Evolutionary conservation across 2,329 filamentous ascomycete genomes (phyloP), one percentile per base, ranked within the genome.

Genomic region (Botrytis paeoniae): DNA sequence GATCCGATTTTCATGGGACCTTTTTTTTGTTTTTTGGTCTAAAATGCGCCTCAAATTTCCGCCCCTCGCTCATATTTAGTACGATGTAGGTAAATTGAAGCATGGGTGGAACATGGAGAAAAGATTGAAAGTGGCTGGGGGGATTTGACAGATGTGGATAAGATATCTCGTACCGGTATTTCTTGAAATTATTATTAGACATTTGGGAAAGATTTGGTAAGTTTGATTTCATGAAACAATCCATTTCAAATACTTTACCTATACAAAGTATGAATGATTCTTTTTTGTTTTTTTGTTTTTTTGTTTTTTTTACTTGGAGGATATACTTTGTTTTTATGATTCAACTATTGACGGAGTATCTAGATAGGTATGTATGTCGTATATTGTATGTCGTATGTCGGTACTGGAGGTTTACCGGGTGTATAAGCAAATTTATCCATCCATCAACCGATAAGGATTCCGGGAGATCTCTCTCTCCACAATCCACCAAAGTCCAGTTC

Each of bases 391-490:
- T n/a, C 4, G 10, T 14, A n/a, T 51, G 48, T n/a, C 25, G 48
- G 25, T n/a, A 14, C 12, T 54, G 48, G 3, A 14, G 12, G 9
- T 48, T 18, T 18, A 18, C 4, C 4, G 16, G 41, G 16, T 43
- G 41, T 18, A 43, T 10, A 1, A 45, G 43, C 43, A 43, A 7
- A 43, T 18, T 43, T 14, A 43, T 0, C 4, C 22, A 48, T 35
- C 41, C 16, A 45, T 64, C 29, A 16, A 32, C 6, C 39, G 8
- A 45, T 20, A 35, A 37, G 63, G 10, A 65, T n/a, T 48, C 63
- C 63, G 29, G 63, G 43, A 65, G 63, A 65, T 48, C 63, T 37
- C 35, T 37, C 35, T 43, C 63, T 65, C 63, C 63, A 65, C 63
- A 65, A 48, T 16, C 41, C 41, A 65, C 62, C 41, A 35, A 5